phyloP scores from a whole-genome alignment of 208 protist species.

The Cochliopodium minus region DNA sequence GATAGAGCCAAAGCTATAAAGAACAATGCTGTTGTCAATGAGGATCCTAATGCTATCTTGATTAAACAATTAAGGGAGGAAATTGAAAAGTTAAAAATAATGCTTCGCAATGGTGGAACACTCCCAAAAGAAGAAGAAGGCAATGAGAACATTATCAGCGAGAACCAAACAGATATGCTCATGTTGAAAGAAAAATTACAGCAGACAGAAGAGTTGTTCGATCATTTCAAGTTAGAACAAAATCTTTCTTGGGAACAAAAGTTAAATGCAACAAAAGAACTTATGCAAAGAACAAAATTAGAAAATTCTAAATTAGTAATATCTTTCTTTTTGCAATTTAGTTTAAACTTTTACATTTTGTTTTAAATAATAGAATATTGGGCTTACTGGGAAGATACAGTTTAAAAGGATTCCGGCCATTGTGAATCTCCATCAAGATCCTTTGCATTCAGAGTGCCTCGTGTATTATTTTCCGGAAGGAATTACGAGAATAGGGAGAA shows the following conservation, averaged over 20 bases:
- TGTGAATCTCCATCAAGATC: conserved; percentile 26
- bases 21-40: conserved; percentile 44
- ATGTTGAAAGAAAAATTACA: background rate
- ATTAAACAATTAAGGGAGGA: conserved; percentile 41
- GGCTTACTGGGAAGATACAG: no score
- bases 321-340: no score
- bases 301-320: no score
- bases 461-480: conserved; percentile 22
- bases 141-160: background rate
- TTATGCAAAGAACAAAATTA: background rate
- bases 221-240: background rate
- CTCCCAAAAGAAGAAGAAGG: background rate
- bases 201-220: background rate
- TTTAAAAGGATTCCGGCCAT: conserved; percentile 20
- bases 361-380: no score
- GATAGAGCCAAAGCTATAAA: conserved; percentile 38
- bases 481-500: conserved; percentile 13
- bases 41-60: conserved; percentile 31
- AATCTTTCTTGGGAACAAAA: background rate
- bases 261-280: background rate
- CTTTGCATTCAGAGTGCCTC: conserved; percentile 14
- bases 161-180: background rate
- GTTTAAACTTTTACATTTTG: no score
- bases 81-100: conserved; percentile 19
- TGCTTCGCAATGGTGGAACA: background rate